These are phyloP conservation scores for Tephrocybe sp. DNA, from an alignment of 768 basidiomycete species.

Conservation along the genomic window DNA sequence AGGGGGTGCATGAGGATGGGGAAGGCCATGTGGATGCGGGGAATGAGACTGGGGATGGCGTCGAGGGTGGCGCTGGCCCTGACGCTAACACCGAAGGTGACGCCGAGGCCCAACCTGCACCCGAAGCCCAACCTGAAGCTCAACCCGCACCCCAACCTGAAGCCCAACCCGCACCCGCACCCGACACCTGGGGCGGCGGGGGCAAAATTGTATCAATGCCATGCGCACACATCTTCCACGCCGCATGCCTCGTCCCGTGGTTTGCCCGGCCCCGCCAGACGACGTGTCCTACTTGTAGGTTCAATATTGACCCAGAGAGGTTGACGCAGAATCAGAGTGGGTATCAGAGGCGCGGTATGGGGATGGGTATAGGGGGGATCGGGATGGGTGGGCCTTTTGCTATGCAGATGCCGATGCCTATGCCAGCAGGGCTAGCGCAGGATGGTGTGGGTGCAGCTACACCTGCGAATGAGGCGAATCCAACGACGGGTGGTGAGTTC, in stretches of 20 bases:
- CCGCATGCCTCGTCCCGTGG: constrained; percentile 77
- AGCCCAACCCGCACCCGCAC: not conserved
- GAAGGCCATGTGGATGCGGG: not conserved
- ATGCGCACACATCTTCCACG: constrained; percentile 81
- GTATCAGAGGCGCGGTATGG: constrained; percentile 14
- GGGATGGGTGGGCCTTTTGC: too few species aligned
- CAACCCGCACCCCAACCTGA: not conserved
- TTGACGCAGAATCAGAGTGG: constrained; percentile 40
- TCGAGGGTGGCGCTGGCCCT: not conserved
- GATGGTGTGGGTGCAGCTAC: not conserved
- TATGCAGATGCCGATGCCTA: not conserved
- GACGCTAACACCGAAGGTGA: not conserved
- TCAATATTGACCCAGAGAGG: constrained; percentile 79
- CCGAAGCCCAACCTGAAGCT: not conserved
- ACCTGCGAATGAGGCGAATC: not conserved
- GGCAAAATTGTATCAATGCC: constrained; percentile 65
- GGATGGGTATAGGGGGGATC: too few species aligned
- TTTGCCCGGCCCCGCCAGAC: constrained; percentile 76
- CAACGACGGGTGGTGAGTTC: not conserved
- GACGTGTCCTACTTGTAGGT: constrained; percentile 81
- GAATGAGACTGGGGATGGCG: not conserved
- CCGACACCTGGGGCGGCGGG: constrained; percentile 14
- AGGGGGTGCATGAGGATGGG: constrained; percentile 10
- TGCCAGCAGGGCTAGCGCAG: not conserved
- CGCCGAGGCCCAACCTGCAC: not conserved